phyloP scores from a whole-genome alignment of 2,329 filamentous ascomycete genomes.

The Corinectria fuckeliana region DNA sequence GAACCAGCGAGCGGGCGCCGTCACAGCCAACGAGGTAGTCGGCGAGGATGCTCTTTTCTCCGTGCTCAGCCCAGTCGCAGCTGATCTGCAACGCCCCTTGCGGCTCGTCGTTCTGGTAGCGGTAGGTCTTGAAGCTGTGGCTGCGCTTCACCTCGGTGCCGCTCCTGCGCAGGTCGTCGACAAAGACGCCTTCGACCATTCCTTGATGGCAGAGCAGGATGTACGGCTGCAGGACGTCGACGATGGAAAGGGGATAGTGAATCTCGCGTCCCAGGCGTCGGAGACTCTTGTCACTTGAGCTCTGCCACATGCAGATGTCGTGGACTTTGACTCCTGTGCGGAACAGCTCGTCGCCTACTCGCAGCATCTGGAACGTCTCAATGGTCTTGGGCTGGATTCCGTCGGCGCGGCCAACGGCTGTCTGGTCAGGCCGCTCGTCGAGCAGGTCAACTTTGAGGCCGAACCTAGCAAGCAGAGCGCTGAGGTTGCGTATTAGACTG shows the following conservation, averaged over 20 bases:
- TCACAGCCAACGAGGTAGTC: conserved; percentile 75
- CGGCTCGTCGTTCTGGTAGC: conserved; percentile 40
- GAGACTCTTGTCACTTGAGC: conserved; percentile 55
- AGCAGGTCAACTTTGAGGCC: conserved; percentile 69
- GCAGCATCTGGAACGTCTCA: conserved; percentile 75
- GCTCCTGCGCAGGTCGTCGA: conserved; percentile 69
- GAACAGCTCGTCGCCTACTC: conserved; percentile 69
- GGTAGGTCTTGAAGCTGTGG: conserved; percentile 65
- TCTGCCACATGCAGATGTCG: conserved; percentile 76
- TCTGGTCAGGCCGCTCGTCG: conserved; percentile 71
- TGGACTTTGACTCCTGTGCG: conserved; percentile 71
- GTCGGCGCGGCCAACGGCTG: conserved; percentile 71
- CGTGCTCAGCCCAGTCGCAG: conserved; percentile 54
- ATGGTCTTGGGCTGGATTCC: conserved; percentile 79
- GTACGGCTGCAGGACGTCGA: conserved; percentile 62
- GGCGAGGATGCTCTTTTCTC: conserved; percentile 57
- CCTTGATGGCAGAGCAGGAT: conserved; percentile 71
- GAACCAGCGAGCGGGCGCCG: conserved; percentile 72
- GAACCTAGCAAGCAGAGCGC: conserved; percentile 32
- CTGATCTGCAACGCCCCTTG: conserved; percentile 53
- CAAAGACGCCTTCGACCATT: conserved; percentile 73
- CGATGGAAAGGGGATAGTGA: conserved; percentile 66
- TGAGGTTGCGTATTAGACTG: background rate
- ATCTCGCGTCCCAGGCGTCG: conserved; percentile 66
- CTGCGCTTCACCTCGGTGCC: conserved; percentile 67